Evolutionary conservation across 208 protist genomes (phyloP).

Genomic region (Porcisia hertigi): DNA sequence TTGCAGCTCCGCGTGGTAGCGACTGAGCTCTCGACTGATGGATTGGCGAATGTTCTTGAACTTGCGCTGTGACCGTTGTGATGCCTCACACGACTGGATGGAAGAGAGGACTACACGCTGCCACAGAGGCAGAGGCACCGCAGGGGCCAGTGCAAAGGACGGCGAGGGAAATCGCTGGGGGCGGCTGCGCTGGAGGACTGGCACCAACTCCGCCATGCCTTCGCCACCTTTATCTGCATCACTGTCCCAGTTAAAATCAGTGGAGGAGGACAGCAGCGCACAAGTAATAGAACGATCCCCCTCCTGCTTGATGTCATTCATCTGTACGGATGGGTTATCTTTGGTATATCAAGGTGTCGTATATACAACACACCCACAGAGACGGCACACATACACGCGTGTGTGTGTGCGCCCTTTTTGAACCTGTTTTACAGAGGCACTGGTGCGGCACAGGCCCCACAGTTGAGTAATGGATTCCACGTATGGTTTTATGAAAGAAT

Average conservation of each 20-base stretch:
- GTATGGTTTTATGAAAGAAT: no score
- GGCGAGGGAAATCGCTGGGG: conserved; percentile 26
- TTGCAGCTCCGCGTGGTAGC: conserved; percentile 54
- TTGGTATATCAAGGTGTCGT: background rate
- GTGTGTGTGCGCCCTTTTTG: background rate
- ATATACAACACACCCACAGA: background rate
- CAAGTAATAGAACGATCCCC: background rate
- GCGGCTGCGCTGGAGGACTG: conserved; percentile 28
- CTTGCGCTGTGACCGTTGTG: conserved; percentile 22
- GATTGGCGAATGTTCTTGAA: conserved; percentile 23
- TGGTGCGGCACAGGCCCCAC: background rate
- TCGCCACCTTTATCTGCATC: background rate
- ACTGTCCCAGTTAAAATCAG: background rate
- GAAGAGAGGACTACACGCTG: conserved; percentile 63
- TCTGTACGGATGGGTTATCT: background rate
- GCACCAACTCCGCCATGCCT: conserved; percentile 20
- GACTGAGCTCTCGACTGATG: conserved; percentile 45
- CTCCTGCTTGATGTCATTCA: background rate
- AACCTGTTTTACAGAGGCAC: no score
- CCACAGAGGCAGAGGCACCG: conserved; percentile 57
- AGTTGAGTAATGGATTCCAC: background rate
- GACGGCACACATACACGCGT: background rate
- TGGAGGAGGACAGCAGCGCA: background rate
- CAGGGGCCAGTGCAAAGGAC: conserved; percentile 49
- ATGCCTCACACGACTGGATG: conserved; percentile 23